Conservation (phyloP, 139 green algal species). For the Deuterostichococcus epilithicus region DNA sequence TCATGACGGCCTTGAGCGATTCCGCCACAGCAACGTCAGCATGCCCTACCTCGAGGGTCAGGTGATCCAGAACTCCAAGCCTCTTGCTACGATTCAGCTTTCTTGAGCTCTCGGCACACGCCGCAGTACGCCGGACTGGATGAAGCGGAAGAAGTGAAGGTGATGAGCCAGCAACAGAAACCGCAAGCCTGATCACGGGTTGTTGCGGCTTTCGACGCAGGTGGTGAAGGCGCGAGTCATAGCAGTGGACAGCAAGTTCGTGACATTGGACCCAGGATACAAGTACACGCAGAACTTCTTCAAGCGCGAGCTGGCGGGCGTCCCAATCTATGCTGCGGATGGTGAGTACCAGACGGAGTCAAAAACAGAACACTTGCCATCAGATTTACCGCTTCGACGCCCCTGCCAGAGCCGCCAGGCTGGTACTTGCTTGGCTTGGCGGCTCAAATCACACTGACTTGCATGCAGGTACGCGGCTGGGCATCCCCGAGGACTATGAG, state of each 20-base stretch:
- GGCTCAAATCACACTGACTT: background rate
- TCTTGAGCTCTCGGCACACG: too few species aligned
- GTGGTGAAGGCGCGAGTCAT: slow-evolving; percentile 12
- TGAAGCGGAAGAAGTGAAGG: background rate
- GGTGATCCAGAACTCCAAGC: background rate
- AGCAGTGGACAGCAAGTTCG: slow-evolving; percentile 3
- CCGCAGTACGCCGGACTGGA: too few species aligned
- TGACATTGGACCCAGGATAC: slow-evolving; percentile 26
- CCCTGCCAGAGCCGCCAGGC: too few species aligned
- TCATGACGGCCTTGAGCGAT: background rate
- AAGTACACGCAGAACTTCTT: slow-evolving; percentile 13
- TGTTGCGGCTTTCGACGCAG: too few species aligned
- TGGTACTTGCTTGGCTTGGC: too few species aligned
- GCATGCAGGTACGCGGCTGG: background rate
- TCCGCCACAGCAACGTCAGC: background rate
- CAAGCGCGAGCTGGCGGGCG: slow-evolving; percentile 17
- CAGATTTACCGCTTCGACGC: too few species aligned
- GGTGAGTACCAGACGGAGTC: background rate
- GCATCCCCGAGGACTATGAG: slow-evolving; percentile 13
- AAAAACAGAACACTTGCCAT: too few species aligned
- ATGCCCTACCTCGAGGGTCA: background rate
- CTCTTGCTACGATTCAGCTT: too few species aligned
- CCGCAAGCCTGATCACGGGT: too few species aligned
- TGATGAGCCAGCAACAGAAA: too few species aligned
- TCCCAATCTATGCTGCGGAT: background rate